Evolutionary conservation across 352 stramenopile genomes (phyloP), one percentile per base, ranked within the genome.

Genomic region (Pythium diclinum): DNA sequence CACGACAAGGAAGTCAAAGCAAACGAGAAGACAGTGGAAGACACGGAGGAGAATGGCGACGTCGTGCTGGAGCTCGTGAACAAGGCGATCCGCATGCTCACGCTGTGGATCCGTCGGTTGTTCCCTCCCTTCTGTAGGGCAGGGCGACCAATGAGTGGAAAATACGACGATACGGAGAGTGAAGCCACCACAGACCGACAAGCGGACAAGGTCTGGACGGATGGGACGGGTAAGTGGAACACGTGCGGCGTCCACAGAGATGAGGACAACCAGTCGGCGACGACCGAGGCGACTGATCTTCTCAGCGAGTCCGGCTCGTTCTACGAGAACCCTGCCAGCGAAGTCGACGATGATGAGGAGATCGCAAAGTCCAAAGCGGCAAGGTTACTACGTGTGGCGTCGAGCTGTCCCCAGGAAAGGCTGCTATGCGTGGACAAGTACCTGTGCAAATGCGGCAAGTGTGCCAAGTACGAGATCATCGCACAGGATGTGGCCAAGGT

Each of bases 401-500:
- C 67, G 14, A 57, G 42, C n/a, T 62, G 48, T 23, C 44, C 56
- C 1, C 32, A 63, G 3, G 56, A 63, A 11, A 13, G 13, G 3
- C 4, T 54, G 7, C 51, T 67, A 2, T 59, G 48, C 14, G 44
- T 69, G 0, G 56, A 67, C 1, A 48, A 74, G 9, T 71, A 74
- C 30, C 30, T 74, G 13, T 71, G 63, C 49, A 54, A 56, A 23
- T 74, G 68, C 17, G 68, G 68, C 10, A 56, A 71, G 25, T 74
- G 68, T 34, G 34, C 49, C 0, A 59, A 68, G 55, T 71, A 71
- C 59, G 28, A 71, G 0, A 40, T 30, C 21, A 74, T 74, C 32
- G 58, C 38, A 4, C 21, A 48, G 2, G 67, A 74, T 40, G 67
- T 74, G 10, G 32, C 56, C 6, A 34, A 56, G 11, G 46, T 65